Base-by-base conservation (phyloP, 2,329 filamentous ascomycete genomes). In the Fusarium humuli region DNA sequence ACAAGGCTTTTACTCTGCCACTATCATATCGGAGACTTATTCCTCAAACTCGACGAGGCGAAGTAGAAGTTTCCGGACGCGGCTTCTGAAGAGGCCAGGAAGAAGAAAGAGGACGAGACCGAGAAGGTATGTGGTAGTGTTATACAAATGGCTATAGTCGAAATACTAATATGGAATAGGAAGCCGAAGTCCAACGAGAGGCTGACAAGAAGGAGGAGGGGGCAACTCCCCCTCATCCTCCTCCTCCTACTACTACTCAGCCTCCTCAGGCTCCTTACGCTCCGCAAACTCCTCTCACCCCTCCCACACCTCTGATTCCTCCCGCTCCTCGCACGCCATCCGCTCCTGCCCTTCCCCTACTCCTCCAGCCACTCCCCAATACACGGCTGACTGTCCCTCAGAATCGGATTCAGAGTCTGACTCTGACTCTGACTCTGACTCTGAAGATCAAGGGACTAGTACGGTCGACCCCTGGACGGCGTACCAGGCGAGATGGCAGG, bases 81-180 rank as follows among this genome's bases (percentile, higher is more conserved):
- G 10, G 18, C 1, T 7, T 4, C 0, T 0, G 34, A 12, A 7
- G 34, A 12, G 18, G 34, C 10, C 1, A 37, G 1, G 34, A 37
- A 37, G 9, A 3, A n/a, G 18, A 6, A 37, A 7, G 34, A n/a
- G 6, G 34, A 37, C 10, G 18, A 12, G 7, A 32, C 30, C 3
- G 5, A 37, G 16, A 10, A 37, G 34, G 18, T 37, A 37, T 37
- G 18, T n/a, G 34, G 18, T 11, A 37, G 18, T 37, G 34, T 12
- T n/a, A n/a, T 37, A 6, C 10, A 37, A 12, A 2, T n/a, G 18
- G 10, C 34, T 37, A 37, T n/a, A 12, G 3, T n/a, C 1, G 6
- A 12, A 37, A 18, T 37, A n/a, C 34, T n/a, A n/a, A 37, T 37
- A 37, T 37, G 34, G 18, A 7, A 37, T n/a, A n/a, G n/a, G n/a